Percentiles rank a stretch among this genome's conserved stretches.
Conservation (phyloP, 176 grass and related monocot genomes). For the sorghum (Sorghum bicolor) region Sorghum_bicolor_NCBIv3 NC_012870.2:58855501-58856000, state of each 20-base stretch:
- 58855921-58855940: background rate
- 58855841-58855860: constrained; percentile 9
- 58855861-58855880: background rate
- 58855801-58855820: background rate
- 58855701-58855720: too few species aligned
- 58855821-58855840: background rate
- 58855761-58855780: background rate
- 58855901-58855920: background rate
- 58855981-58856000: background rate
- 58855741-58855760: background rate
- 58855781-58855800: background rate
- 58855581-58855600: too few species aligned
- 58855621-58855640: background rate
- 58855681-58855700: too few species aligned
- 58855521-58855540: too few species aligned
- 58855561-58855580: too few species aligned
- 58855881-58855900: background rate
- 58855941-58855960: background rate
- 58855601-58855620: too few species aligned
- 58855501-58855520: too few species aligned
- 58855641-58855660: background rate
- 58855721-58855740: background rate
- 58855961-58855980: background rate
- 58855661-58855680: too few species aligned
- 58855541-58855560: too few species aligned